Conservation (phyloP, 2,329 filamentous ascomycete genomes). For the Claviceps digitariae region DNA sequence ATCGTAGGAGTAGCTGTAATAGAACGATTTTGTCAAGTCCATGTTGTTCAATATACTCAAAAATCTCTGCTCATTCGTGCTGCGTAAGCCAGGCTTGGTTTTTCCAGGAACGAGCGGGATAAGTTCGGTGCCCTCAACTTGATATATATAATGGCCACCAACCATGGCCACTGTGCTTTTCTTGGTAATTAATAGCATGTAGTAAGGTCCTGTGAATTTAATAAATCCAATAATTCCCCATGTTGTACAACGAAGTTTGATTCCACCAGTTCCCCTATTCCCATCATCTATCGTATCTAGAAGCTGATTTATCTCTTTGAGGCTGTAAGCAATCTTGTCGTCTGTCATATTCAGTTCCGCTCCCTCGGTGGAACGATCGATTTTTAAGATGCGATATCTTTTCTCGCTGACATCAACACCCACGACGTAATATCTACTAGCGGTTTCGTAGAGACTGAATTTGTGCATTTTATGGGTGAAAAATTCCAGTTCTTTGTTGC, state of each 20-base stretch:
- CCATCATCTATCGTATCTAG: slow-evolving; percentile 90
- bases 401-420: slow-evolving; percentile 83
- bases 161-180: slow-evolving; percentile 92
- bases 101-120: slow-evolving; percentile 71
- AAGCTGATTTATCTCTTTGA: slow-evolving; percentile 85
- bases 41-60: slow-evolving; percentile 80
- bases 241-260: slow-evolving; percentile 77
- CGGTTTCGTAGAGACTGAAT: slow-evolving; percentile 95
- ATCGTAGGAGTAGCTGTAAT: slow-evolving; percentile 98
- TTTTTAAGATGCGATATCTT: slow-evolving; percentile 83
- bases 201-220: slow-evolving; percentile 87
- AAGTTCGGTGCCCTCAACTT: slow-evolving; percentile 85
- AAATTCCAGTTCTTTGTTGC: slow-evolving; percentile 23
- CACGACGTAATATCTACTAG: slow-evolving; percentile 84
- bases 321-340: slow-evolving; percentile 88
- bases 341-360: slow-evolving; percentile 71
- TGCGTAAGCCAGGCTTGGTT: slow-evolving; percentile 61
- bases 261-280: slow-evolving; percentile 77
- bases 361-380: slow-evolving; percentile 75
- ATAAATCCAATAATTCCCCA: slow-evolving; percentile 96
- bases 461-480: slow-evolving; percentile 69
- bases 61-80: slow-evolving; percentile 81
- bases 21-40: slow-evolving; percentile 83
- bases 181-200: slow-evolving; percentile 95
- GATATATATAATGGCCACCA: slow-evolving; percentile 90